Percentiles rank a stretch among this genome's conserved stretches.
Conservation (phyloP, 2,329 filamentous ascomycete genomes). For the Verticillium dahliae region DNA sequence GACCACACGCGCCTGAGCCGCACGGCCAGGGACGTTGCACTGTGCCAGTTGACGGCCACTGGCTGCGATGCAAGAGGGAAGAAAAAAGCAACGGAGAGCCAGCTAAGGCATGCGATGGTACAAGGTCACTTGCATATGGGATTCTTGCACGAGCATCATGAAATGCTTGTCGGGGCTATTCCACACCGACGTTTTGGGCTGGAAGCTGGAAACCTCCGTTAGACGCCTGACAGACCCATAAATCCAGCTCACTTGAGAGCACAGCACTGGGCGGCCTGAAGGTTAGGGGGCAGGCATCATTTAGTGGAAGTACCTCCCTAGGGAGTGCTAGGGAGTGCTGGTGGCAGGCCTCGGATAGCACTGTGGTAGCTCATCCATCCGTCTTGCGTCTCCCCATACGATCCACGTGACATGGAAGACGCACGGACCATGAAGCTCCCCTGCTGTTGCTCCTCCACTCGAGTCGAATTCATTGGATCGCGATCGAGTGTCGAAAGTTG, state of each 20-base stretch:
- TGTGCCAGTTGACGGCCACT: neutral
- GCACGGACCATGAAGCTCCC: neutral
- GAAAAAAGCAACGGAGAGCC: neutral
- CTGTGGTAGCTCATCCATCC: neutral
- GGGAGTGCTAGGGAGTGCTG: neutral
- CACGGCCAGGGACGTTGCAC: constrained; percentile 2
- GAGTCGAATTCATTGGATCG: neutral
- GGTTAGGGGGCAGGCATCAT: too few relatives aligned
- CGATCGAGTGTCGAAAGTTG: neutral
- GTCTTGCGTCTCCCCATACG: neutral
- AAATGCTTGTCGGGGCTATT: neutral
- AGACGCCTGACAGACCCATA: neutral
- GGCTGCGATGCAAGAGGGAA: neutral
- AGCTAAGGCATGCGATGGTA: neutral
- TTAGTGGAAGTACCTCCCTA: too few relatives aligned
- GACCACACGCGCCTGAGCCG: constrained; percentile 12
- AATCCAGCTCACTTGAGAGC: neutral
- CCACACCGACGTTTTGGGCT: neutral
- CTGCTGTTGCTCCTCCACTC: neutral
- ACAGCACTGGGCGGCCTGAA: neutral
- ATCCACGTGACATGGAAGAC: neutral
- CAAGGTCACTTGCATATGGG: neutral
- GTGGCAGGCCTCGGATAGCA: neutral
- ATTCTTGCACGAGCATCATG: neutral
- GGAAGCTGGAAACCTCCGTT: neutral